phyloP scores from a whole-genome alignment of 495 filamentous ascomycete species.

The Sphaerosporella brunnea region DNA sequence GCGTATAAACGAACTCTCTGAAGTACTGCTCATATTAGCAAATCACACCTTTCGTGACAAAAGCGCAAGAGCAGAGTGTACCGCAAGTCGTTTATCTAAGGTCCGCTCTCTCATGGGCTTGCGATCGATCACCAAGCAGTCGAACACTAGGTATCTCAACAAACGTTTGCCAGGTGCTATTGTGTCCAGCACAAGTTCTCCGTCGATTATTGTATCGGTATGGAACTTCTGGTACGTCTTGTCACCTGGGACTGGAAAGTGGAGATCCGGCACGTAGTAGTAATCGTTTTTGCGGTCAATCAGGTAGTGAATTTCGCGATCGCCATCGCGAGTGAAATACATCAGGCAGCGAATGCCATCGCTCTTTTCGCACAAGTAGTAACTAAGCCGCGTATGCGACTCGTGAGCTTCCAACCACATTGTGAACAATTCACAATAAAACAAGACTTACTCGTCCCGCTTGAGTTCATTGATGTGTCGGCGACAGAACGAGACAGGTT shows the following conservation, averaged over 20 bases:
- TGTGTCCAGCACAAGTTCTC: conserved; percentile 74
- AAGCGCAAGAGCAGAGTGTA: conserved; percentile 9
- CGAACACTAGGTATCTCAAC: conserved; percentile 78
- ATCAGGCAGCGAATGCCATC: conserved; percentile 90
- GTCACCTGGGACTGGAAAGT: conserved; percentile 56
- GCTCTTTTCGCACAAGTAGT: conserved; percentile 96
- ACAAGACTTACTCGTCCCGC: conserved; percentile 42
- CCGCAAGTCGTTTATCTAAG: conserved; percentile 68
- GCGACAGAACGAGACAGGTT: conserved; percentile 76
- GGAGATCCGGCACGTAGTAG: conserved; percentile 58
- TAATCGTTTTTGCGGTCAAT: conserved; percentile 97
- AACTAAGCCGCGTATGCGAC: conserved; percentile 34
- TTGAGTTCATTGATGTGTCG: conserved; percentile 62
- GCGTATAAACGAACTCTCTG: conserved; percentile 55
- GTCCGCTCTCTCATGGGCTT: conserved; percentile 56
- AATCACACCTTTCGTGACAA: too few relatives aligned
- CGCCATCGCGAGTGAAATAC: conserved; percentile 50
- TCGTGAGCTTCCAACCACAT: not conserved
- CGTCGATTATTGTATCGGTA: conserved; percentile 67
- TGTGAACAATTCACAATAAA: too few relatives aligned
- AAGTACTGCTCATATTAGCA: conserved; percentile 38
- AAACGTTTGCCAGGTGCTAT: conserved; percentile 42
- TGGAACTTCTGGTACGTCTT: conserved; percentile 47
- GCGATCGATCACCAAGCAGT: conserved; percentile 70
- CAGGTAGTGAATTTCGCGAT: conserved; percentile 52